Evolutionary conservation across 1,139 yeast species (phyloP).

Genomic region (Saccharomyces hybrid): DNA sequence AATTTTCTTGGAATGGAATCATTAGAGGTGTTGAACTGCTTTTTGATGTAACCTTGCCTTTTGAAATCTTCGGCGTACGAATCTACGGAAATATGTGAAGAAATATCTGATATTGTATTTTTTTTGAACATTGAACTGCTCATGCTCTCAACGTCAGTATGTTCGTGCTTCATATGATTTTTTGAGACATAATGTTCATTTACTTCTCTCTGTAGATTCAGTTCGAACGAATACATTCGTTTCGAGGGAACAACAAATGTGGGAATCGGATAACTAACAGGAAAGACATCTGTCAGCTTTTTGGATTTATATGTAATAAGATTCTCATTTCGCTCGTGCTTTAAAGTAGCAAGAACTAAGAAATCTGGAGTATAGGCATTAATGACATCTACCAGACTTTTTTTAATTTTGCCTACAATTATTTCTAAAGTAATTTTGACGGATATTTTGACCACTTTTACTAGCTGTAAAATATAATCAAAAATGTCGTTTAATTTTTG

Average conservation of each 20-base stretch:
- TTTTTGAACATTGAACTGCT: background rate
- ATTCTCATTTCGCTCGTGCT: slow-evolving; percentile 14
- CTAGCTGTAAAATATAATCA: slow-evolving; percentile 33
- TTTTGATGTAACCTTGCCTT: background rate
- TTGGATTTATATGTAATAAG: slow-evolving; percentile 25
- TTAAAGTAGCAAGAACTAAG: slow-evolving; percentile 30
- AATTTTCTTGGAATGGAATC: background rate
- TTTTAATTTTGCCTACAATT: slow-evolving; percentile 51
- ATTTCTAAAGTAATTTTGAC: slow-evolving; percentile 57
- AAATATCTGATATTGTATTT: background rate
- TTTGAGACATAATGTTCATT: background rate
- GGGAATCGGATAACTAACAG: slow-evolving; percentile 57
- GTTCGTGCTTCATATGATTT: background rate
- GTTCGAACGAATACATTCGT: slow-evolving; percentile 51
- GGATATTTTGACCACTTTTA: slow-evolving; percentile 40
- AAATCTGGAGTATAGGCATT: slow-evolving; percentile 56
- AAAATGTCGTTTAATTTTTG: slow-evolving; percentile 35
- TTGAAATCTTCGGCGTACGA: background rate
- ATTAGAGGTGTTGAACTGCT: background rate
- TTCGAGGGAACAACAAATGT: slow-evolving; percentile 59
- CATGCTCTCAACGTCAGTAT: background rate
- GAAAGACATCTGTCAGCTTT: slow-evolving; percentile 53
- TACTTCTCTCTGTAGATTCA: slow-evolving; percentile 21
- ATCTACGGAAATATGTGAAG: background rate
- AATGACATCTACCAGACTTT: slow-evolving; percentile 52